A percentile compares a stretch with the other conserved stretches of the same genome.
Conservation (phyloP, 2,329 filamentous ascomycete species). For the Chrysoporthe cubensis region DNA sequence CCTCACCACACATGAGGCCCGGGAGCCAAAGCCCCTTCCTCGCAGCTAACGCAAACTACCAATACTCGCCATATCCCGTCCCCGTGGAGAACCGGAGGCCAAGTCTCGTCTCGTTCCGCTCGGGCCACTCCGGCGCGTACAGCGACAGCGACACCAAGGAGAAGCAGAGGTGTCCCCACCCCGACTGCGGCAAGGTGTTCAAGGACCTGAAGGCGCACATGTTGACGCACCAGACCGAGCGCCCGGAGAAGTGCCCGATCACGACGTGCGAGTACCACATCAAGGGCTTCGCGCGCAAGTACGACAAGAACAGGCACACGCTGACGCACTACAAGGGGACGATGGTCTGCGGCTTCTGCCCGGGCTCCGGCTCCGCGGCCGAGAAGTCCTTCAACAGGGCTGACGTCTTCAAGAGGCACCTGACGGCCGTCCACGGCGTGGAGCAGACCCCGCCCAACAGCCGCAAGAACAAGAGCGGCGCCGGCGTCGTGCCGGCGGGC, state of each 20-base stretch:
- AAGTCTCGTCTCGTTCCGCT: slow-evolving; percentile 73
- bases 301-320: slow-evolving; percentile 94
- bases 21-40: slow-evolving; percentile 71
- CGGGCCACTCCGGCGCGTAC: slow-evolving; percentile 61
- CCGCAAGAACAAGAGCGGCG: slow-evolving; percentile 66
- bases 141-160: slow-evolving; percentile 69
- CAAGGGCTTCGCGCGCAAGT: slow-evolving; percentile 93
- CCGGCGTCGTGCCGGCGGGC: slow-evolving; percentile 40
- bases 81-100: slow-evolving; percentile 59
- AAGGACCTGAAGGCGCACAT: slow-evolving; percentile 94
- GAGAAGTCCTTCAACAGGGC: slow-evolving; percentile 97
- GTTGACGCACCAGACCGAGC: slow-evolving; percentile 88
- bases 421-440: slow-evolving; percentile 88
- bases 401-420: slow-evolving; percentile 92
- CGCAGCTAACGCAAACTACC: slow-evolving; percentile 38
- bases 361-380: slow-evolving; percentile 81
- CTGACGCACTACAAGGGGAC: slow-evolving; percentile 96
- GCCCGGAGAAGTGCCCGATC: slow-evolving; percentile 94
- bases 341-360: slow-evolving; percentile 96
- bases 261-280: slow-evolving; percentile 87
- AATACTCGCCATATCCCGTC: slow-evolving; percentile 59
- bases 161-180: slow-evolving; percentile 75
- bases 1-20: slow-evolving; percentile 52
- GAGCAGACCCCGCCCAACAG: slow-evolving; percentile 93
- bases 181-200: slow-evolving; percentile 83